Percentiles rank a stretch among this genome's conserved stretches.
Conservation (phyloP, 2,329 filamentous ascomycete genomes). For the Phialophora verrucosa region DNA sequence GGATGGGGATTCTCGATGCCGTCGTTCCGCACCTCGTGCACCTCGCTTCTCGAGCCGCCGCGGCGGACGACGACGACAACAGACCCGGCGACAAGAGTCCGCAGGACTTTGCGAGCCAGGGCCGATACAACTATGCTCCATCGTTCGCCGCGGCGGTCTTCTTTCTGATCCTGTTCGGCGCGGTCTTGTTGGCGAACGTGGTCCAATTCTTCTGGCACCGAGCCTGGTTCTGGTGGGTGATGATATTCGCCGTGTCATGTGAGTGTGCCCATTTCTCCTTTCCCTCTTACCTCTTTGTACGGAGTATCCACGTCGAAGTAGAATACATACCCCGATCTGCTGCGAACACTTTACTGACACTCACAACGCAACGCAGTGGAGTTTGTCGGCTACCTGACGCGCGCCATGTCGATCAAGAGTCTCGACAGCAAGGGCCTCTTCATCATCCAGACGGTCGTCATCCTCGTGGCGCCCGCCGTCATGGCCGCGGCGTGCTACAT, state of each 20-base stretch:
- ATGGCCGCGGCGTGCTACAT: slow-evolving; percentile 57
- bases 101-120: slow-evolving; percentile 24
- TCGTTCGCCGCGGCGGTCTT: slow-evolving; percentile 47
- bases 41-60: slow-evolving; percentile 11
- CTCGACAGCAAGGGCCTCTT: slow-evolving; percentile 29
- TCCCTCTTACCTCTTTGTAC: not conserved
- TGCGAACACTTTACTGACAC: slow-evolving; percentile 8
- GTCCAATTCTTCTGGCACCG: slow-evolving; percentile 45
- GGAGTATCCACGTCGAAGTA: not conserved
- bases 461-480: slow-evolving; percentile 54
- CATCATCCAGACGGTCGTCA: slow-evolving; percentile 49
- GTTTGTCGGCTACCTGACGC: slow-evolving; percentile 46
- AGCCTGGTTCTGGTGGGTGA: slow-evolving; percentile 52
- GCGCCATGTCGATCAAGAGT: slow-evolving; percentile 39
- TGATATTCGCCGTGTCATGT: slow-evolving; percentile 52
- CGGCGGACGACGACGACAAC: not conserved
- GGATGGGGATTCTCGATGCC: slow-evolving; percentile 5
- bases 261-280: slow-evolving; percentile 13
- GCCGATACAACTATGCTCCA: slow-evolving; percentile 46
- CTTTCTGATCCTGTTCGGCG: slow-evolving; percentile 46
- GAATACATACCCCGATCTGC: not conserved
- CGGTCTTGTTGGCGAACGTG: slow-evolving; percentile 37
- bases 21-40: slow-evolving; percentile 17
- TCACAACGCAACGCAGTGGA: slow-evolving; percentile 42
- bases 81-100: slow-evolving; percentile 25